These are phyloP conservation scores for Cutaneotrichosporon arboriforme DNA, from an alignment of 1,284 basidiomycete species.

Conservation along the genomic window DNA sequence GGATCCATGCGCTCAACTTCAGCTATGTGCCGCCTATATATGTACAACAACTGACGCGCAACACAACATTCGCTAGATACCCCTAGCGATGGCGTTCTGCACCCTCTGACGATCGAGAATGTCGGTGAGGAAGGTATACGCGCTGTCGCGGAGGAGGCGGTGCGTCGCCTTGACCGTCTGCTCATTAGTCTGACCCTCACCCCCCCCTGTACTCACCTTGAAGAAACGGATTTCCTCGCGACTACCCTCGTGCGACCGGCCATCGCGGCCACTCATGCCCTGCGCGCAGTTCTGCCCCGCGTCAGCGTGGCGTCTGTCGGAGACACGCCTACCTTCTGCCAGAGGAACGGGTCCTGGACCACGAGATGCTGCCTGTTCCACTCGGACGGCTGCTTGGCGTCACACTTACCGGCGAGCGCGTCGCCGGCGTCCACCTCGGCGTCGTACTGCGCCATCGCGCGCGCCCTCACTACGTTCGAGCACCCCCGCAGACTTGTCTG, in stretches of 20 bases:
- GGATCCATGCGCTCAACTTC: too few relatives aligned
- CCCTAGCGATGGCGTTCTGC: too few relatives aligned
- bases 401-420: slow-evolving; percentile 28
- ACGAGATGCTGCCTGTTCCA: slow-evolving; percentile 37
- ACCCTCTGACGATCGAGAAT: too few relatives aligned
- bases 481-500: too few relatives aligned
- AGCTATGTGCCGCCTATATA: too few relatives aligned
- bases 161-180: not conserved
- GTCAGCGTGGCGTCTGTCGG: slow-evolving; percentile 5
- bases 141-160: not conserved
- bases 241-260: too few relatives aligned
- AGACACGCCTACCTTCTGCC: slow-evolving; percentile 38
- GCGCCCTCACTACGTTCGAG: too few relatives aligned
- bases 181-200: not conserved
- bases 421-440: slow-evolving; percentile 12
- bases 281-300: slow-evolving; percentile 26
- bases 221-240: slow-evolving; percentile 4
- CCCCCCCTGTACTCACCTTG: slow-evolving; percentile 6
- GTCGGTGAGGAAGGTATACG: too few relatives aligned
- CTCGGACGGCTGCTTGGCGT: slow-evolving; percentile 29
- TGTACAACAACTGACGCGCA: too few relatives aligned
- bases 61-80: too few relatives aligned
- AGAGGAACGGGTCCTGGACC: slow-evolving; percentile 48
- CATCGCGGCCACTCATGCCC: slow-evolving; percentile 4
- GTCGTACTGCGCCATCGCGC: slow-evolving; percentile 7